Evolutionary conservation across 78 protist species (phyloP), one percentile per base, ranked within the genome.

Genomic region (Reticulomyxa filosa): DNA sequence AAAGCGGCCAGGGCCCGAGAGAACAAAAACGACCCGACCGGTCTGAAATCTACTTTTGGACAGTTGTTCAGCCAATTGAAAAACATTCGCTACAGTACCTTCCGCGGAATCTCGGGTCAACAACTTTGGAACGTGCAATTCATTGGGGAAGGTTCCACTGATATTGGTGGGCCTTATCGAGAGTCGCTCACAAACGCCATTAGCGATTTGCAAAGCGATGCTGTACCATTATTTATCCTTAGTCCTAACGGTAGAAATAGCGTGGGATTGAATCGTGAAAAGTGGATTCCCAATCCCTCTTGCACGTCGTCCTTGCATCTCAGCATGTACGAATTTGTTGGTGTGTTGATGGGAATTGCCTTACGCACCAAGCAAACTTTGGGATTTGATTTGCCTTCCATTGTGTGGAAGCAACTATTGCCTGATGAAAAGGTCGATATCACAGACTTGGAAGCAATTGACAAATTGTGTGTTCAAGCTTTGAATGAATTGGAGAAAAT

Each of bases 121-220:
- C n/a, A n/a, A n/a, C n/a, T n/a, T n/a, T n/a, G n/a, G n/a, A 42
- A 38, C 22, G 52, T 25, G 46, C 46, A 51, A 42, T 50, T 72
- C 46, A 56, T 38, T n/a, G 70, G 77, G 66, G 69, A 72, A 34
- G 69, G 70, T 3, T 56, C 65, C 13, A 57, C 4, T 37, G 77
- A 72, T 32, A 20, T n/a, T 20, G 77, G 77, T 33, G 77, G 77
- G n/a, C 70, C 68, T 17, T 72, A 39, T 66, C 77, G 77, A 46
- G 70, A 62, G 42, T 35, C 59, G n/a, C 11, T 72, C 46, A 3
- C 59, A 10, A 57, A 62, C 4, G 17, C 57, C 2, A 48, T 42
- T 20, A 48, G 42, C n/a, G 77, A 72, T 57, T 57, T 73, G 32
- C 72, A 59, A 46, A 38, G 67, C 4, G 38, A 0, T 20, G n/a